A percentile compares a stretch with the other conserved stretches of the same genome.
Evolutionary conservation across 139 green algal species (phyloP).

Genomic region (Zygnema cylindricum): DNA sequence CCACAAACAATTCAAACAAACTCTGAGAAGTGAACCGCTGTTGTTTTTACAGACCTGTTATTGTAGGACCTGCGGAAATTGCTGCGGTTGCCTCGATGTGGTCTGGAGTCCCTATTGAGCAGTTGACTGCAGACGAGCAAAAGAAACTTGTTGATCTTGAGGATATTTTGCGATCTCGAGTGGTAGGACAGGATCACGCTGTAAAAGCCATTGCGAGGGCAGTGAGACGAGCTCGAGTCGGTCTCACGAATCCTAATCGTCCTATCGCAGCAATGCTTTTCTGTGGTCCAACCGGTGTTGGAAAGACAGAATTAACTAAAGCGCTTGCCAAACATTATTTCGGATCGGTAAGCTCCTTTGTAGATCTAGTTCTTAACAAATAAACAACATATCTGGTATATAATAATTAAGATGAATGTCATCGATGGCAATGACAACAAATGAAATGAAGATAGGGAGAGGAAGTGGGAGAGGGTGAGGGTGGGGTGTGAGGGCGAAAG

Average conservation of each 20-base stretch:
- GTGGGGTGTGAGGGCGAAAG: too few relatives aligned
- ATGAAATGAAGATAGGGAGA: slow-evolving; percentile 36
- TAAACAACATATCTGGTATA: too few relatives aligned
- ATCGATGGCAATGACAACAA: too few relatives aligned
- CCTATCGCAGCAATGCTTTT: slow-evolving; percentile 83
- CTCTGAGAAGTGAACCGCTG: too few relatives aligned
- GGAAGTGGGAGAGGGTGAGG: too few relatives aligned
- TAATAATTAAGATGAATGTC: too few relatives aligned
- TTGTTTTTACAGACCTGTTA: slow-evolving; percentile 19
- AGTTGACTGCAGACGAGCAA: slow-evolving; percentile 75
- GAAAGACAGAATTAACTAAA: slow-evolving; percentile 85
- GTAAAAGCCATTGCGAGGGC: slow-evolving; percentile 69
- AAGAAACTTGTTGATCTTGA: slow-evolving; percentile 69
- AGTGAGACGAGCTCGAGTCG: slow-evolving; percentile 68
- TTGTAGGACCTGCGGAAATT: slow-evolving; percentile 81
- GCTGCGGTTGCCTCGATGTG: slow-evolving; percentile 86
- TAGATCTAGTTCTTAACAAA: too few relatives aligned
- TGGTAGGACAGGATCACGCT: slow-evolving; percentile 81
- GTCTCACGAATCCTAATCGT: slow-evolving; percentile 67
- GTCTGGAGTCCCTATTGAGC: slow-evolving; percentile 87
- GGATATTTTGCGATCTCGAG: slow-evolving; percentile 62
- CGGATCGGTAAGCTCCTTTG: slow-evolving; percentile 56
- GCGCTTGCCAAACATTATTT: slow-evolving; percentile 64
- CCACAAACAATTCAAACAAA: too few relatives aligned
- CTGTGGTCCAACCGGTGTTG: slow-evolving; percentile 80